These are phyloP conservation scores for Talaromyces sp. DNA, from an alignment of 2,329 filamentous ascomycete species.

Conservation along the genomic window DNA sequence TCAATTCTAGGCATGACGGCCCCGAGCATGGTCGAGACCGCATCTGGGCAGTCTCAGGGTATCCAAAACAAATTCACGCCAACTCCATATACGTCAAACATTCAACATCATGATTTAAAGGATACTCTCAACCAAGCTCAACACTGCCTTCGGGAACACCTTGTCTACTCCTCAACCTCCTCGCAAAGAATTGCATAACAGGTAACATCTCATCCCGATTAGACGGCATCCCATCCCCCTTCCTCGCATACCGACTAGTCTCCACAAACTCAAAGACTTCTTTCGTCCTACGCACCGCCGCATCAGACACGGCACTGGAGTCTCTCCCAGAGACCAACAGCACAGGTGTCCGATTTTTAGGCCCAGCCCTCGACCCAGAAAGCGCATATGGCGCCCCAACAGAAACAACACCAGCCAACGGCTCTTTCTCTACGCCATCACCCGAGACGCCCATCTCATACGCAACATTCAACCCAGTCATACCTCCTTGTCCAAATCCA, in stretches of 20 bases:
- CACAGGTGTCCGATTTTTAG: conserved; percentile 46
- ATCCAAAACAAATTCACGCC: too few relatives aligned
- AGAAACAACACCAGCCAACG: conserved; percentile 46
- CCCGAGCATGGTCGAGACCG: too few relatives aligned
- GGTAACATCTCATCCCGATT: conserved; percentile 84
- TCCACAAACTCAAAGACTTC: conserved; percentile 68
- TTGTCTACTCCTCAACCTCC: conserved; percentile 45
- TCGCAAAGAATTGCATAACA: conserved; percentile 74
- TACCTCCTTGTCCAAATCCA: conserved; percentile 69
- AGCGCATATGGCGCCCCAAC: conserved; percentile 47
- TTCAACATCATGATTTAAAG: not conserved
- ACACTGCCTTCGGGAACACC: conserved; percentile 51
- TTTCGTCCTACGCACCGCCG: conserved; percentile 66
- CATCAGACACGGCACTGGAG: conserved; percentile 59
- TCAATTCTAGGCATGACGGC: too few relatives aligned
- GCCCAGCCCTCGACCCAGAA: conserved; percentile 30
- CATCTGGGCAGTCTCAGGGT: too few relatives aligned
- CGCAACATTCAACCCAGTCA: conserved; percentile 61
- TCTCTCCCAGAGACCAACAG: conserved; percentile 46
- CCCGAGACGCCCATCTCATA: conserved; percentile 41
- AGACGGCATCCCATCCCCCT: conserved; percentile 79
- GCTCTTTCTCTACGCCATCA: conserved; percentile 17
- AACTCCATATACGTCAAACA: too few relatives aligned
- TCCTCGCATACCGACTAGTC: conserved; percentile 69
- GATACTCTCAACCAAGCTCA: conserved; percentile 38